Evolutionary conservation across 1,284 basidiomycete genomes (phyloP).

Genomic region (Hemileia vastatrix): DNA sequence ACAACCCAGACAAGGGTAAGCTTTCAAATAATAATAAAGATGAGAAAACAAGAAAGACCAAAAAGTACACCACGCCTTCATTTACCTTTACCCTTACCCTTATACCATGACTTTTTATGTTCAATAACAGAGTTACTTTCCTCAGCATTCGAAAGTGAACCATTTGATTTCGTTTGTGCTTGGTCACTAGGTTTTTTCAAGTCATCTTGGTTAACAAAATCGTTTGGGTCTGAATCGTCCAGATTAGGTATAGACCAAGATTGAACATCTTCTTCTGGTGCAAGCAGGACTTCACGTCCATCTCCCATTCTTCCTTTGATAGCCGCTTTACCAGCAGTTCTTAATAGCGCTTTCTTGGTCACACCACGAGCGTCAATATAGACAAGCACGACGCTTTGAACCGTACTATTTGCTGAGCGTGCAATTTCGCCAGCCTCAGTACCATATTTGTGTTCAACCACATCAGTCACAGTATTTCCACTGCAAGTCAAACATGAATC

Average conservation of each 20-base stretch:
- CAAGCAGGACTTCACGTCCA: slow-evolving; percentile 22
- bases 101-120: no score
- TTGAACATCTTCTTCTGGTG: slow-evolving; percentile 7
- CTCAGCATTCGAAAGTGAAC: no score
- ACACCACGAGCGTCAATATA: slow-evolving; percentile 43
- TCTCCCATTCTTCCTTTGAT: slow-evolving; percentile 32
- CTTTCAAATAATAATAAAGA: no score
- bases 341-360: slow-evolving; percentile 36
- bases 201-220: no score
- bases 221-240: neutral
- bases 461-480: slow-evolving; percentile 35
- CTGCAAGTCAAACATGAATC: slow-evolving; percentile 27
- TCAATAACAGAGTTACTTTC: no score
- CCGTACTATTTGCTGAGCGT: slow-evolving; percentile 32
- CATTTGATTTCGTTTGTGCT: no score
- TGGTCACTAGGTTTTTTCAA: no score
- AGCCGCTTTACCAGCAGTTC: slow-evolving; percentile 36
- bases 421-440: slow-evolving; percentile 38
- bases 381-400: slow-evolving; percentile 37
- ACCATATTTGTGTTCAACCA: slow-evolving; percentile 44
- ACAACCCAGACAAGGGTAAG: no score
- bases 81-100: no score
- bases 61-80: no score
- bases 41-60: no score
- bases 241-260: no score